These are phyloP conservation scores for Fraxinus nigra DNA, from an alignment of 305 asterid genomes.

Conservation along the genomic window DNA sequence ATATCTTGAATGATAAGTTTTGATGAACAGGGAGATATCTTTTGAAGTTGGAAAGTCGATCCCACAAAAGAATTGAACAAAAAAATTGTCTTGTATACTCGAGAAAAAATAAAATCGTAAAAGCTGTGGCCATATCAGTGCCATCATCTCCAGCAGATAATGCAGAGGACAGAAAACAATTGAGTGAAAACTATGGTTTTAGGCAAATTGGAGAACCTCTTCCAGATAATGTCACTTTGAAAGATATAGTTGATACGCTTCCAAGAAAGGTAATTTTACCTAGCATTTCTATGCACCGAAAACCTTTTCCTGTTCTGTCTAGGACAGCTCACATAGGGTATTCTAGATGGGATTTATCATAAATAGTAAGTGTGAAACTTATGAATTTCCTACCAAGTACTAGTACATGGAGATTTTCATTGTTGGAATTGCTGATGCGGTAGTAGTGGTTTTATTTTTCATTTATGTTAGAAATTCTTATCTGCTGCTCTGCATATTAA, in stretches of 20 bases:
- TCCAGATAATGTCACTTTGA: slow-evolving; percentile 72
- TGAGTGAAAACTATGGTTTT: slow-evolving; percentile 73
- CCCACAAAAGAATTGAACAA: slow-evolving; percentile 37
- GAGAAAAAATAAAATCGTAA: slow-evolving; percentile 42
- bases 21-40: slow-evolving; percentile 43
- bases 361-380: background rate
- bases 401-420: background rate
- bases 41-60: slow-evolving; percentile 58
- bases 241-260: slow-evolving; percentile 71
- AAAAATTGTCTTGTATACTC: slow-evolving; percentile 40
- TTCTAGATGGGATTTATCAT: background rate
- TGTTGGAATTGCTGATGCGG: background rate
- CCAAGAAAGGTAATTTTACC: slow-evolving; percentile 65
- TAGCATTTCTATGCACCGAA: background rate
- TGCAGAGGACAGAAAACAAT: slow-evolving; percentile 50
- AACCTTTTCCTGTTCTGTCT: background rate
- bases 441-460: background rate
- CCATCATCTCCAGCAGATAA: slow-evolving; percentile 55
- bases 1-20: background rate
- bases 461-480: background rate
- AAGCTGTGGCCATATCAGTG: slow-evolving; percentile 68
- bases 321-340: background rate
- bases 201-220: slow-evolving; percentile 92
- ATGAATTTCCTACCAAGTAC: background rate
- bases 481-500: background rate